A percentile compares a stretch with the other conserved stretches of the same genome.
phyloP scores from a whole-genome alignment of 305 asterid genomes.

The Rubia peregrina region DNA sequence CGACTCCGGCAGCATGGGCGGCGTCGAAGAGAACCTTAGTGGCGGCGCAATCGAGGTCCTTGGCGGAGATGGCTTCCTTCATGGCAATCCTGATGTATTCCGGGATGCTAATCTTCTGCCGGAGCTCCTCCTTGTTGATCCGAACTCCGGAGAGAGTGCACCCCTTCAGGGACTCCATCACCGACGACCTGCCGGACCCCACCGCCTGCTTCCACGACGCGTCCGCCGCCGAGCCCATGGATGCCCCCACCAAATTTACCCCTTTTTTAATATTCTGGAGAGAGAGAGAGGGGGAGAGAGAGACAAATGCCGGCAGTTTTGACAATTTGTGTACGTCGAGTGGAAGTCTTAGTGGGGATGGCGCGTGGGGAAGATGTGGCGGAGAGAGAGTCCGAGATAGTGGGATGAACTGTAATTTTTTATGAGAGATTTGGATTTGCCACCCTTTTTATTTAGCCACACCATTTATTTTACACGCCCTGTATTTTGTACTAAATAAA shows the following conservation, averaged over 20 bases:
- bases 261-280: no score
- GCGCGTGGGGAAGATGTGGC: conserved; percentile 3
- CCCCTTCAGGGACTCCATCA: conserved; percentile 56
- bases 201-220: conserved; percentile 19
- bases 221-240: conserved; percentile 8
- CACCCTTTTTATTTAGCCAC: no score
- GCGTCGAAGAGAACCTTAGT: conserved; percentile 35
- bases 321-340: not conserved
- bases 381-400: conserved; percentile 4
- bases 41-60: conserved; percentile 32
- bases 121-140: conserved; percentile 58
- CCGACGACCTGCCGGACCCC: conserved; percentile 53
- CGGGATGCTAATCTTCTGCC: conserved; percentile 58
- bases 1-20: conserved; percentile 34
- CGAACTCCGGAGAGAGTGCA: conserved; percentile 57
- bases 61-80: conserved; percentile 59
- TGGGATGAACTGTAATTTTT: not conserved
- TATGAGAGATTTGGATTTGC: no score
- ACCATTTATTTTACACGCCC: no score
- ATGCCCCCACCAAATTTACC: not conserved
- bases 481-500: no score
- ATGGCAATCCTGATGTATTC: conserved; percentile 61
- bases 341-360: not conserved
- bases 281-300: no score
- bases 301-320: not conserved